These are phyloP conservation scores for Auricularia heimuer DNA, from an alignment of 768 basidiomycete genomes.

Conservation along the genomic window DNA sequence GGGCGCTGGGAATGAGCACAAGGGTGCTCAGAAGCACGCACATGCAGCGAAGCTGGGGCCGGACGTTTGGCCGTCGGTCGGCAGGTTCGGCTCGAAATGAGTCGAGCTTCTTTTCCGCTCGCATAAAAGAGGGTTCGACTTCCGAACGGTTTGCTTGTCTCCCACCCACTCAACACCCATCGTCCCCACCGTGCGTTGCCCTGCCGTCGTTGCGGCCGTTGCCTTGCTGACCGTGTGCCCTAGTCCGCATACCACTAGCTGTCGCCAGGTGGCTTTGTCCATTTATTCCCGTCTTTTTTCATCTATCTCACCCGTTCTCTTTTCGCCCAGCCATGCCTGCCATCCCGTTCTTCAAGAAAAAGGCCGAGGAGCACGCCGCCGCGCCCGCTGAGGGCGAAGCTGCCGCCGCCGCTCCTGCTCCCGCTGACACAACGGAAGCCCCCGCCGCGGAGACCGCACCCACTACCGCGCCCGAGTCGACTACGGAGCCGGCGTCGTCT, in stretches of 20 bases:
- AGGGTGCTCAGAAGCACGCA: too few species aligned
- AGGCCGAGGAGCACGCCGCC: background rate
- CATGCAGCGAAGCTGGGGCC: too few species aligned
- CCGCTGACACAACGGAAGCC: background rate
- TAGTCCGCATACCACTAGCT: too few species aligned
- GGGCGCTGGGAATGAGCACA: background rate
- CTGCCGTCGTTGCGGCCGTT: background rate
- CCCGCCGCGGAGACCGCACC: background rate
- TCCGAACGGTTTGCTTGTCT: background rate
- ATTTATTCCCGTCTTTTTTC: background rate
- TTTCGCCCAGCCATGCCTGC: constrained; percentile 6
- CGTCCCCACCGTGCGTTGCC: background rate
- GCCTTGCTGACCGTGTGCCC: background rate
- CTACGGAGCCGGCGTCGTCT: background rate
- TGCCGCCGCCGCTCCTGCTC: background rate
- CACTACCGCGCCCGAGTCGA: background rate
- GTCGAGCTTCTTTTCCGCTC: background rate
- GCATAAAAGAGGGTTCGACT: background rate
- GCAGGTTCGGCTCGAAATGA: background rate
- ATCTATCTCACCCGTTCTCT: background rate
- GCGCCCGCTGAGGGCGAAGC: background rate
- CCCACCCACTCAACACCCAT: background rate
- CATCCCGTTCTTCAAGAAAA: background rate
- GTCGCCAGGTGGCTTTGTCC: background rate
- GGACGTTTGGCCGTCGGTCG: background rate